Base-by-base conservation (phyloP, 345 rosid genomes). In the Iberis pinnata region DNA sequence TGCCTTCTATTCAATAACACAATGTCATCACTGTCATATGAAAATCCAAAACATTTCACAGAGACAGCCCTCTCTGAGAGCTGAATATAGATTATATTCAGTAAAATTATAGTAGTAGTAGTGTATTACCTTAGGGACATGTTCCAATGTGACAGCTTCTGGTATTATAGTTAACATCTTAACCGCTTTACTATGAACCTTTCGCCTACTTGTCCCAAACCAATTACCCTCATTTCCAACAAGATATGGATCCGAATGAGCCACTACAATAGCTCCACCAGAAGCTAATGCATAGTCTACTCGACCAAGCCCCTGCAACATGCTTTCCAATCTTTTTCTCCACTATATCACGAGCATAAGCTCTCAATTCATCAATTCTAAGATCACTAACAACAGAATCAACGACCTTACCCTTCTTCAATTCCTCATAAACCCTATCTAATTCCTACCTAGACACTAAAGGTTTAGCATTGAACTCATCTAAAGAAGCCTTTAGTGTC, bases 141-240 rank as follows among this genome's bases (percentile, higher is more conserved):
- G 98, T 47, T 92, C 98, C 78, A 92, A 68, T 11, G 98, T 88
- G 51, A 92, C 48, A 25, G 98, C 98, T 68, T 83, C 82, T 4
- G 94, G 94, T 35, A 85, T 49, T 20, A 92, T 79, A 16, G 60
- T 77, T 74, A 92, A 67, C 82, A 92, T 77, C 76, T 72, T 88
- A 32, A 41, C 56, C 3, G 97, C 86, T 44, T 75, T 74, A 12
- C 52, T 54, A 44, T 78, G 84, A 63, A 76, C 82, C 37, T 71
- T 65, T 45, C 57, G 41, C 53, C 31, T 26, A 26, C 66, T 60
- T 7, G 46, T 54, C 4, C 46, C 41, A 39, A 83, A 69, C 97
- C 94, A 83, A 60, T 41, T 14, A 52, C 43, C 69, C 50, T 53
- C 72, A 35, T 64, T 78, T 17, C 80, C 78, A 16, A 12, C 65